Base-by-base conservation (phyloP, 805 yeast genomes). In the Diddensiella santjacobensis region DNA sequence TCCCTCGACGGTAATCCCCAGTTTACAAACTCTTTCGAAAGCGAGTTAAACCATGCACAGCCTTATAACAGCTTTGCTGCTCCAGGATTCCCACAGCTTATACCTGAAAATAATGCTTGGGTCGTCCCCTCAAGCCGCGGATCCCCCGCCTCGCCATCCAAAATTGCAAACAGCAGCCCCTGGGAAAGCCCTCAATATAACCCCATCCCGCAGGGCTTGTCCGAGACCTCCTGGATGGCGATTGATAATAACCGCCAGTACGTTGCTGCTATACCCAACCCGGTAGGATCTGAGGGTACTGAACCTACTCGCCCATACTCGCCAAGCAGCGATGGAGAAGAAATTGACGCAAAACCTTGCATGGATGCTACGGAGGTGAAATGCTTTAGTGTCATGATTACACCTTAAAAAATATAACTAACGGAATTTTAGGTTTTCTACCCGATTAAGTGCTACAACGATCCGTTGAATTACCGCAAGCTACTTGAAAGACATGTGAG, bases 391-490 rank as follows among this genome's bases (percentile, higher is more conserved):
- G n/a, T n/a, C n/a, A n/a, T n/a, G n/a, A n/a, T n/a, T n/a, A n/a
- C n/a, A n/a, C n/a, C n/a, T n/a, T n/a, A n/a, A n/a, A n/a, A n/a
- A n/a, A n/a, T n/a, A n/a, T n/a, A 10, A 22, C 31, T 26, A 26
- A 26, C 13, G 31, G 8, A 13, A 26, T 13, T 31, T 40, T 29
- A 51, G 37, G 41, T 43, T 29, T 42, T 29, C 36, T 48, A 48
- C 18, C 55, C 54, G 6, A 53, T 52, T 22, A 45, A 43, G 26
- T n/a, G 11, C 18, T 45, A 50, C 15, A 51, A 44, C 18, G 66
- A 62, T 40, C 58, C 65, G 3, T 45, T 62, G 39, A 64, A 64
- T 43, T 63, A 62, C 37, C 58, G 68, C n/a, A 58, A 57, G 23
- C 51, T 63, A 22, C 57, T 64, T 3, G 68, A 63, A 36, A 47